phyloP scores from a whole-genome alignment of 2,329 filamentous ascomycete genomes.

The Incumbomyces lentus region DNA sequence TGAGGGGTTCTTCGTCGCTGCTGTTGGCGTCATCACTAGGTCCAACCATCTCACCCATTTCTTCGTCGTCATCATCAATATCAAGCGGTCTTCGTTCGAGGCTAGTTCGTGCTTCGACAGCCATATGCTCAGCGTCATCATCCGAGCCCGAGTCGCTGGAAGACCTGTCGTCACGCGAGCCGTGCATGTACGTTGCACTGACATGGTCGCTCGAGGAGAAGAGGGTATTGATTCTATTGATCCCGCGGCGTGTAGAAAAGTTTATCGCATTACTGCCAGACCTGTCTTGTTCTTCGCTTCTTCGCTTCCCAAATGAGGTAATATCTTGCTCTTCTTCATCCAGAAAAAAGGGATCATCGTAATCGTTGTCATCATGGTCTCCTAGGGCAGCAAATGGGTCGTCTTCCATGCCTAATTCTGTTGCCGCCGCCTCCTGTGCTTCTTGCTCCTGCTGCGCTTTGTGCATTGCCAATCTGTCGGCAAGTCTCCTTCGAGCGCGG shows the following conservation, averaged over 20 bases:
- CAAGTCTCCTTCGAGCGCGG: conserved; percentile 77
- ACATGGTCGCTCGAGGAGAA: conserved; percentile 13
- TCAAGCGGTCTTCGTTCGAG: conserved; percentile 45
- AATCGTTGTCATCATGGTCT: conserved; percentile 29
- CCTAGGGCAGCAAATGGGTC: conserved; percentile 27
- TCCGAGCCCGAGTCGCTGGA: conserved; percentile 19
- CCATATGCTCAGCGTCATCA: conserved; percentile 14
- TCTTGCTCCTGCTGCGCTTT: conserved; percentile 50
- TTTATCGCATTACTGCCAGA: conserved; percentile 12
- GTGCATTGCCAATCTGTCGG: conserved; percentile 70
- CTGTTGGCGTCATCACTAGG: conserved; percentile 23
- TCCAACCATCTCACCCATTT: conserved; percentile 40
- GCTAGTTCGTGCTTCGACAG: conserved; percentile 27
- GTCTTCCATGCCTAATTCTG: conserved; percentile 23
- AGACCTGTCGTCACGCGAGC: conserved; percentile 18
- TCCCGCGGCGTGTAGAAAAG: conserved; percentile 22
- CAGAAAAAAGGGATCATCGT: conserved; percentile 21
- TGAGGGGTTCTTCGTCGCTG: conserved; percentile 21
- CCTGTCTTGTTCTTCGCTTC: conserved; percentile 10
- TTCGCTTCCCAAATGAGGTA: conserved; percentile 20
- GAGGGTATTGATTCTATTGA: conserved; percentile 17
- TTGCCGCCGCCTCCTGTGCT: conserved; percentile 20
- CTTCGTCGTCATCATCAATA: conserved; percentile 46
- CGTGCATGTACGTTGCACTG: conserved; percentile 19
- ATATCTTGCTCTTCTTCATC: conserved; percentile 23